Base-by-base conservation (phyloP, 176 grass and related monocot species). In the Calamus simplicifolius region DNA sequence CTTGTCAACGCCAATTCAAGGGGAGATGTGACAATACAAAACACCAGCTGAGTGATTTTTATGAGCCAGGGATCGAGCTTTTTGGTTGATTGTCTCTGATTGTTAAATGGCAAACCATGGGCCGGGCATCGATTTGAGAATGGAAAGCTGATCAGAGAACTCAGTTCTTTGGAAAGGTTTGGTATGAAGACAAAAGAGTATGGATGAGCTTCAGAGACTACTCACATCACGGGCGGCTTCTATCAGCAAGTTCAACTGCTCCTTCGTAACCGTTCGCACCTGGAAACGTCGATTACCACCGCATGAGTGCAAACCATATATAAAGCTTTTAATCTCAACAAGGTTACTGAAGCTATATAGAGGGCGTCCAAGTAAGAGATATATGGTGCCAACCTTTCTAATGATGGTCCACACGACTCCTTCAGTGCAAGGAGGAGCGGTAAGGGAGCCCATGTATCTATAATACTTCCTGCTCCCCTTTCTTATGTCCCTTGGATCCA, bases 381-480 rank as follows among this genome's bases (percentile, higher is more conserved):
- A 56, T 5, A n/a, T n/a, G n/a, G 51, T 17, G 43, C 48, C 2
- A 74, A 95, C 89, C 80, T 58, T 81, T 17, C 65, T 76, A 58
- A 77, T 28, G 43, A 95, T 49, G 4, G 82, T 89, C 86, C 86
- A 95, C 54, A 84, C 51, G 31, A 95, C 86, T 25, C 90, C 90
- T 52, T 95, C 82, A 4, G 54, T 77, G 77, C 90, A 89, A n/a
- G n/a, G n/a, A n/a, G n/a, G n/a, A n/a, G n/a, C n/a, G n/a, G n/a
- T n/a, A n/a, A n/a, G n/a, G n/a, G n/a, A n/a, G n/a, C n/a, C n/a
- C n/a, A n/a, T n/a, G n/a, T n/a, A n/a, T n/a, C n/a, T n/a, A n/a
- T n/a, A n/a, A n/a, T n/a, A n/a, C n/a, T n/a, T n/a, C n/a, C n/a
- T n/a, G n/a, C n/a, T n/a, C n/a, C n/a, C n/a, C n/a, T n/a, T n/a